phyloP scores from a whole-genome alignment of 805 yeast species.

The Starmerella lactis-condensi region DNA sequence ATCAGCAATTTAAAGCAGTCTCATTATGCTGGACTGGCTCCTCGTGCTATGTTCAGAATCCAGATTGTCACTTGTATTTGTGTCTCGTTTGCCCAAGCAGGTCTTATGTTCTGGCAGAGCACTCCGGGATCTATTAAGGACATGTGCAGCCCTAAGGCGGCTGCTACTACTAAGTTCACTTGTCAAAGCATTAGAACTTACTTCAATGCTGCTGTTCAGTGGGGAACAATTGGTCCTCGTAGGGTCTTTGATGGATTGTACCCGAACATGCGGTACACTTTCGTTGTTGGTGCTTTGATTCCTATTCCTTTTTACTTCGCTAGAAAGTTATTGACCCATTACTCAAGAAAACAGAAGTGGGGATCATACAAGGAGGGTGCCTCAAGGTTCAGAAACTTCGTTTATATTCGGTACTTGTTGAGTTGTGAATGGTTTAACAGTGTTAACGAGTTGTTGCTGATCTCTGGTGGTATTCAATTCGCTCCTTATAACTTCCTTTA shows the following conservation, averaged over 20 bases:
- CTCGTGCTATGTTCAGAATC: slow-evolving; percentile 38
- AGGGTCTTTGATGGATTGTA: slow-evolving; percentile 9
- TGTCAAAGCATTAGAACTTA: slow-evolving; percentile 20
- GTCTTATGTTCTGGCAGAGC: slow-evolving; percentile 23
- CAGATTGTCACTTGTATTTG: slow-evolving; percentile 22
- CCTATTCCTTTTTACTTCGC: slow-evolving; percentile 47
- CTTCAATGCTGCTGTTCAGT: slow-evolving; percentile 33
- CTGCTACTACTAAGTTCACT: slow-evolving; percentile 4
- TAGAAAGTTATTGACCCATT: slow-evolving; percentile 28
- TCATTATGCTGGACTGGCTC: slow-evolving; percentile 42
- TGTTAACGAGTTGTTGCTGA: slow-evolving; percentile 30
- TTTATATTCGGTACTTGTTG: slow-evolving; percentile 6
- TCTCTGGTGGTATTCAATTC: slow-evolving; percentile 29
- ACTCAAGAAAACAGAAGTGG: slow-evolving; percentile 8
- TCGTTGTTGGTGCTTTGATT: slow-evolving; percentile 34
- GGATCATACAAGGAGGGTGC: slow-evolving; percentile 5
- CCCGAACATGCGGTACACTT: slow-evolving; percentile 26
- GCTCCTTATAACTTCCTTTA: slow-evolving; percentile 19
- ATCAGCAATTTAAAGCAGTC: slow-evolving; percentile 36
- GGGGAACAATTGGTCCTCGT: slow-evolving; percentile 36
- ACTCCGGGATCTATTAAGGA: slow-evolving; percentile 21
- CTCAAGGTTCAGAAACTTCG: slow-evolving; percentile 7
- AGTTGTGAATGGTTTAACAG: slow-evolving; percentile 19
- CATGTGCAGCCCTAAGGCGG: slow-evolving; percentile 24
- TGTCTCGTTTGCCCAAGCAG: slow-evolving; percentile 19